Base-by-base conservation (phyloP, 108 stramenopile genomes). In the Pseudonitzschia delicatissima region DNA sequence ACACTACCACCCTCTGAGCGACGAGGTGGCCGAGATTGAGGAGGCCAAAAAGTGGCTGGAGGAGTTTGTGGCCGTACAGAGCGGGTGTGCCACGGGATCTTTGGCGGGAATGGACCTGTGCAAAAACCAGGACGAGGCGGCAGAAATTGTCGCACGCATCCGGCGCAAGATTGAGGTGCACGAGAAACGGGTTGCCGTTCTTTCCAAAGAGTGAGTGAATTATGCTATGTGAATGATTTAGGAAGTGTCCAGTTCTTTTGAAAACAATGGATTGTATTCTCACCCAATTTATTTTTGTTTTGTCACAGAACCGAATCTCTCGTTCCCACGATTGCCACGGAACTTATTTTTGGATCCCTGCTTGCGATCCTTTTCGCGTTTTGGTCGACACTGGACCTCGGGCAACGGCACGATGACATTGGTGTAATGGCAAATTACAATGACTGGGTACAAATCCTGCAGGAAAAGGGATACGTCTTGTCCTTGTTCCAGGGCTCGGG, bases 321-420 rank as follows among this genome's bases (percentile, higher is more conserved):
- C 28, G 55, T 57, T 57, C 55, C 55, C 55, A n/a, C 29, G 29
- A 57, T 57, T 26, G 55, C 55, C n/a, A 33, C 33, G 25, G 55
- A 57, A 28, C 33, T 57, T n/a, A 9, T 18, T 27, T 26, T 57
- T 2, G 55, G 29, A n/a, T 25, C 55, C 55, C 29, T 57, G 4
- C 33, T 57, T 21, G 11, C 31, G 2, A 28, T 57, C 4, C 4
- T 57, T 25, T 25, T 18, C 27, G 31, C 31, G n/a, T 57, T 57
- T 57, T 57, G 55, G 55, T 11, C 55, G 55, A 57, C 55, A 21
- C 55, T 57, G 33, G 55, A 57, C 55, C 29, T 57, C 33, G 33
- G 32, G 5, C 55, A 57, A 28, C 55, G 55, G 25, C 55, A 57
- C 55, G 55, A 57, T 18, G 55, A 33, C 33, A 2, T 34, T 31